Evolutionary conservation across 148 eudicot genomes (phyloP).

Genomic region (Rhododendron henanense): DNA sequence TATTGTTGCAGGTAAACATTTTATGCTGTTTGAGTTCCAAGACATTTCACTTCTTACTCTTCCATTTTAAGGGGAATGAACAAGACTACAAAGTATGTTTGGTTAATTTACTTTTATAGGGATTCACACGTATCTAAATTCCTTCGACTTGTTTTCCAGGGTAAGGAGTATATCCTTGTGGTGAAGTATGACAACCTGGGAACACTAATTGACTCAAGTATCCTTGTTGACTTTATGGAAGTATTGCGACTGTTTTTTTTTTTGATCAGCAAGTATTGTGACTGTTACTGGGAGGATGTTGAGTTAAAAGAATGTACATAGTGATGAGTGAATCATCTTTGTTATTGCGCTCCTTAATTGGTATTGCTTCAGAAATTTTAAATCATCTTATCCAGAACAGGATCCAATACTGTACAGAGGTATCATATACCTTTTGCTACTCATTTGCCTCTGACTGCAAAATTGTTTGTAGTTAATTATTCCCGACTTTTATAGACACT

Average conservation of each 20-base stretch:
- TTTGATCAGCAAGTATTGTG: no score
- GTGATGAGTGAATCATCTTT: background rate
- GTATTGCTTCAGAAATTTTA: constrained; percentile 32
- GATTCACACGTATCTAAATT: background rate
- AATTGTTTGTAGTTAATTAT: background rate
- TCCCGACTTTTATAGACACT: background rate
- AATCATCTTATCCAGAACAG: constrained; percentile 41
- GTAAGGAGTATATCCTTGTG: constrained; percentile 49
- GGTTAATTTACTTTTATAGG: background rate
- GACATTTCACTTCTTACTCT: background rate
- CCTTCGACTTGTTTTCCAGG: constrained; percentile 28
- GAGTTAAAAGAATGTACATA: background rate
- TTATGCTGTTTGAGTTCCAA: background rate
- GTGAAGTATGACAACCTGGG: constrained; percentile 37
- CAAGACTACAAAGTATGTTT: background rate
- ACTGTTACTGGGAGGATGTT: background rate
- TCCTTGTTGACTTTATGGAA: constrained; percentile 21
- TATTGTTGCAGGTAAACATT: constrained; percentile 37
- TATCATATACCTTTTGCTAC: constrained; percentile 14
- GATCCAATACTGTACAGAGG: constrained; percentile 47
- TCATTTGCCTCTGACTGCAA: background rate
- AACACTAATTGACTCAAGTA: constrained; percentile 45
- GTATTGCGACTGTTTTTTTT: background rate
- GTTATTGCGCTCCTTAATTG: constrained; percentile 32
- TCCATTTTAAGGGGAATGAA: background rate